phyloP scores from a whole-genome alignment of 169 alveolate species.

The Plasmodium malariae region DNA sequence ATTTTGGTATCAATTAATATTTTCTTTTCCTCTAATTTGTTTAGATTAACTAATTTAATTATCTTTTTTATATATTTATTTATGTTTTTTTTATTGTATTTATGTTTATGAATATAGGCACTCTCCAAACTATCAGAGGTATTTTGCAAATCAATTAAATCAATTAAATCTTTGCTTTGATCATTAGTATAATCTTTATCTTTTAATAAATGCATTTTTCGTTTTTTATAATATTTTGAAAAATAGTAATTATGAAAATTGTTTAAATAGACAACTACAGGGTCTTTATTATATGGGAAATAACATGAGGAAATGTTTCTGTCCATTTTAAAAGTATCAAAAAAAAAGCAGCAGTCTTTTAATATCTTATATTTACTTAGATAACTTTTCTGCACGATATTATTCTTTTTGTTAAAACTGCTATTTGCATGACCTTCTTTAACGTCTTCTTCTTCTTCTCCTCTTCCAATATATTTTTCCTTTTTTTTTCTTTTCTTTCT shows the following conservation, averaged over 20 bases:
- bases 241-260: constrained; percentile 71
- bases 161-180: constrained; percentile 37
- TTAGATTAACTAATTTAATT: constrained; percentile 36
- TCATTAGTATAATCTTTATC: not conserved
- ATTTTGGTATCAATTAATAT: constrained; percentile 65
- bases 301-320: constrained; percentile 52
- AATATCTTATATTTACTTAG: constrained; percentile 65
- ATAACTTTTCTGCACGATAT: constrained; percentile 58
- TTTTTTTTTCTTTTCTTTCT: constrained; percentile 1
- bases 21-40: constrained; percentile 59
- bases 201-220: constrained; percentile 56
- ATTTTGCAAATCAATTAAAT: constrained; percentile 42
- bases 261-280: constrained; percentile 59
- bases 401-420: constrained; percentile 1
- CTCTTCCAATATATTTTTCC: not conserved
- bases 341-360: constrained; percentile 66
- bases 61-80: constrained; percentile 54
- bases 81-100: constrained; percentile 63
- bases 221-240: constrained; percentile 64
- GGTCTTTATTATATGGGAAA: constrained; percentile 70
- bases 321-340: constrained; percentile 76
- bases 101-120: constrained; percentile 75
- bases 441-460: constrained; percentile 8
- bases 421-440: not conserved
- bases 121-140: constrained; percentile 75